A percentile compares a stretch with the other conserved stretches of the same genome.
Conservation (phyloP, 305 asterid genomes). For the Fraxinus albicans region DNA sequence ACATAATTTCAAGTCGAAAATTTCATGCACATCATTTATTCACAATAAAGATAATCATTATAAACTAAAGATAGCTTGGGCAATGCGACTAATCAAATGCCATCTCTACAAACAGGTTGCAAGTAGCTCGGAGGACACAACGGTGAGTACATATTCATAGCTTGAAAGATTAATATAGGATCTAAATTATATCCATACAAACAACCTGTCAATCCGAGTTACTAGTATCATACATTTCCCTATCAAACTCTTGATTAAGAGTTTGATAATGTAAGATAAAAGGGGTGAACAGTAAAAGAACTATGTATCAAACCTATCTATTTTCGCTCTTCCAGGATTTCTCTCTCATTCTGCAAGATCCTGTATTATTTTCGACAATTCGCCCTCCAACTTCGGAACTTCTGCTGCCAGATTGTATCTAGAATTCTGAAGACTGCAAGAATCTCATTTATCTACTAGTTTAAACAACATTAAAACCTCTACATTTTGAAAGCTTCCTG, state of each 20-base stretch:
- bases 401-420: not conserved
- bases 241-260: not conserved
- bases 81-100: not conserved
- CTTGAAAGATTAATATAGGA: not conserved
- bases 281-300: not conserved
- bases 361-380: not conserved
- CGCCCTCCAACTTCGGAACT: not conserved
- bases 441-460: conserved; percentile 2
- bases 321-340: not conserved
- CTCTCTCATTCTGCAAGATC: not conserved
- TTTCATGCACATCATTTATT: not conserved
- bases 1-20: not conserved
- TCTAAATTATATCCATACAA: not conserved
- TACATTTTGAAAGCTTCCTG: not conserved
- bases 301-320: not conserved
- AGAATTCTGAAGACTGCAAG: not conserved
- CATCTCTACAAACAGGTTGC: not conserved
- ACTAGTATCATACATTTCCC: not conserved
- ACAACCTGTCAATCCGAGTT: not conserved
- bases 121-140: not conserved
- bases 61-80: not conserved
- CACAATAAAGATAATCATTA: not conserved
- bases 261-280: not conserved
- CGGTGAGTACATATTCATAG: not conserved
- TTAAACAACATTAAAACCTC: conserved; percentile 17